Evolutionary conservation across 1,284 basidiomycete genomes (phyloP).

Genomic region (Stereum hirsutum): DNA sequence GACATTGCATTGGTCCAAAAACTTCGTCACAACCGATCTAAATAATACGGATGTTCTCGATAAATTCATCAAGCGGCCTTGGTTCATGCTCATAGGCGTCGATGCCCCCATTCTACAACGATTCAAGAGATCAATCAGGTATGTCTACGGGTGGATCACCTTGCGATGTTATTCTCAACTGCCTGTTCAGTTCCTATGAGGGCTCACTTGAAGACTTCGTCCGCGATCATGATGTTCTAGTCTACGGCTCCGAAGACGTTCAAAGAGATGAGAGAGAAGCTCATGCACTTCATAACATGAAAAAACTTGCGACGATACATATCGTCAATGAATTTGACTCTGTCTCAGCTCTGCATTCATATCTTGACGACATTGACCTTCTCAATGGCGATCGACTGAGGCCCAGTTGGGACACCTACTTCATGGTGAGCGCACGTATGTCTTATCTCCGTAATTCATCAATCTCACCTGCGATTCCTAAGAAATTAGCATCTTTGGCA

Average conservation of each 20-base stretch:
- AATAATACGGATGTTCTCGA: slow-evolving; percentile 48
- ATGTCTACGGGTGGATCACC: slow-evolving; percentile 13
- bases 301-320: slow-evolving; percentile 49
- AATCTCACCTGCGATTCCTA: slow-evolving; percentile 2
- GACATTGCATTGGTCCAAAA: slow-evolving; percentile 74
- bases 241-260: slow-evolving; percentile 16
- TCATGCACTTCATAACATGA: slow-evolving; percentile 27
- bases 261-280: background rate
- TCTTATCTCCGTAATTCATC: background rate
- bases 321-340: slow-evolving; percentile 66
- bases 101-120: slow-evolving; percentile 74
- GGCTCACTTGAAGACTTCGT: slow-evolving; percentile 45
- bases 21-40: slow-evolving; percentile 81
- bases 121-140: slow-evolving; percentile 45
- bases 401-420: slow-evolving; percentile 91
- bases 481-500: slow-evolving; percentile 84
- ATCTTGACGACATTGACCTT: slow-evolving; percentile 66
- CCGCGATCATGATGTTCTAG: slow-evolving; percentile 19
- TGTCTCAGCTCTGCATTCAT: slow-evolving; percentile 43
- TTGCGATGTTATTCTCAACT: background rate
- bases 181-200: slow-evolving; percentile 9
- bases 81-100: slow-evolving; percentile 81
- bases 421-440: slow-evolving; percentile 58
- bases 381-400: slow-evolving; percentile 67
- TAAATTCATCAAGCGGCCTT: slow-evolving; percentile 80